phyloP scores from a whole-genome alignment of 163 green algal genomes.

The Volvox carteri region DNA sequence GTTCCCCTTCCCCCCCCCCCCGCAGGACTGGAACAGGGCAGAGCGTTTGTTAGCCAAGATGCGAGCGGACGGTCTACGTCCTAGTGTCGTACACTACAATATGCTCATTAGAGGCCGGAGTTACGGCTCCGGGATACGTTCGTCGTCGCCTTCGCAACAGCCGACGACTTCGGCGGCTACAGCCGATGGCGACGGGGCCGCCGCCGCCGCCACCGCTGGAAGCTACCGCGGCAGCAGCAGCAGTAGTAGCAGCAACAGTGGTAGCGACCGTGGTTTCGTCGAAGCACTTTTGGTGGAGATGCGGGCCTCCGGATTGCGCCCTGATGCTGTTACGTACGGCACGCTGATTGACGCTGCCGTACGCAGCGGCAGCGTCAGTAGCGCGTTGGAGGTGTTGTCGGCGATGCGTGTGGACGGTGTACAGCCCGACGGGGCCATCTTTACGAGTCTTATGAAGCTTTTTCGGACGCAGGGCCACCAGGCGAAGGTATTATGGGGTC shows the following conservation, averaged over 20 bases:
- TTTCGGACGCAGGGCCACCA: slow-evolving; percentile 30
- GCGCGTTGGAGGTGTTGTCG: slow-evolving; percentile 40
- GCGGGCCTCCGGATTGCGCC: slow-evolving; percentile 22
- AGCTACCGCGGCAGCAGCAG: background rate
- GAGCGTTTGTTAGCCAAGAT: slow-evolving; percentile 31
- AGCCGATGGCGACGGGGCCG: background rate
- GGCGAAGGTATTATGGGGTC: slow-evolving; percentile 7
- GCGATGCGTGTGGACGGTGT: slow-evolving; percentile 53
- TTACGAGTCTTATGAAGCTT: slow-evolving; percentile 57
- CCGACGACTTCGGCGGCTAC: too few relatives aligned
- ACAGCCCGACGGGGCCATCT: slow-evolving; percentile 35
- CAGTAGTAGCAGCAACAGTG: background rate
- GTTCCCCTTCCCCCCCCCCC: too few relatives aligned
- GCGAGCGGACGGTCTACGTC: slow-evolving; percentile 6
- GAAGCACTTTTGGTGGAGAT: slow-evolving; percentile 41
- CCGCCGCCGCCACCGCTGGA: background rate
- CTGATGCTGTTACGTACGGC: slow-evolving; percentile 48
- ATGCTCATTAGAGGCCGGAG: slow-evolving; percentile 46
- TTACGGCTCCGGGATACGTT: slow-evolving; percentile 22
- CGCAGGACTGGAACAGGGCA: slow-evolving; percentile 26
- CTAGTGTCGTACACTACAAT: slow-evolving; percentile 37
- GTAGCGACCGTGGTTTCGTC: background rate
- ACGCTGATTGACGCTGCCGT: slow-evolving; percentile 54
- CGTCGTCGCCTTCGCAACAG: too few relatives aligned
- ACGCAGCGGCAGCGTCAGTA: slow-evolving; percentile 27